phyloP scores from a whole-genome alignment of 75 land plant genomes.

The Pinus albicaulis region DNA sequence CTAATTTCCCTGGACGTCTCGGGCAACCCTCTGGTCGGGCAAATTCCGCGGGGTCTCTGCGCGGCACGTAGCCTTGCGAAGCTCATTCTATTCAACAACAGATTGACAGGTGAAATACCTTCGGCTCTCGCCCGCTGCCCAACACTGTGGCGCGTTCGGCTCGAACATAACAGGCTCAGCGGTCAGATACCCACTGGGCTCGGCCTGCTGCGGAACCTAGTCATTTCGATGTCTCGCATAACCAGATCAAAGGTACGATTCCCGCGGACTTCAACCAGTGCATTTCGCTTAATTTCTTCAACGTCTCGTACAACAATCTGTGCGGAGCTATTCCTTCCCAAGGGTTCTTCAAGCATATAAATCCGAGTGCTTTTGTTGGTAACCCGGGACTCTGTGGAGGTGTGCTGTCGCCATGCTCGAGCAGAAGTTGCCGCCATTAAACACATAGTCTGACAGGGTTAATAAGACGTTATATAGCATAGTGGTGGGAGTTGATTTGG shows the following conservation, averaged over 20 bases:
- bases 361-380: conserved; percentile 48
- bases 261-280: conserved; percentile 22
- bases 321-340: conserved; percentile 56
- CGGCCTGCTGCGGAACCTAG: conserved; percentile 39
- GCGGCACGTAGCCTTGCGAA: conserved; percentile 35
- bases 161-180: conserved; percentile 52
- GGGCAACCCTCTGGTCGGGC: conserved; percentile 50
- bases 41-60: conserved; percentile 56
- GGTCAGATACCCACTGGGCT: conserved; percentile 58
- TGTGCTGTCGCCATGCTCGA: conserved; percentile 29
- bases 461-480: no score
- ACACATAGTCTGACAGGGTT: no score
- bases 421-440: no score
- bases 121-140: conserved; percentile 46
- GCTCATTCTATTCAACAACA: conserved; percentile 66
- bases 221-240: conserved; percentile 63
- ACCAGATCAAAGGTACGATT: conserved; percentile 53
- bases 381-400: conserved; percentile 84
- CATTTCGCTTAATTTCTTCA: conserved; percentile 25
- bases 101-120: conserved; percentile 42
- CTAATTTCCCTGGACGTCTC: conserved; percentile 64
- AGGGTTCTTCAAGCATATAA: conserved; percentile 32
- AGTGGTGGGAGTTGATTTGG: no score
- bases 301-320: conserved; percentile 43
- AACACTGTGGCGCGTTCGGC: conserved; percentile 54